These are phyloP conservation scores for Inonotus hispidus DNA, from an alignment of 1,284 basidiomycete genomes.

Conservation along the genomic window DNA sequence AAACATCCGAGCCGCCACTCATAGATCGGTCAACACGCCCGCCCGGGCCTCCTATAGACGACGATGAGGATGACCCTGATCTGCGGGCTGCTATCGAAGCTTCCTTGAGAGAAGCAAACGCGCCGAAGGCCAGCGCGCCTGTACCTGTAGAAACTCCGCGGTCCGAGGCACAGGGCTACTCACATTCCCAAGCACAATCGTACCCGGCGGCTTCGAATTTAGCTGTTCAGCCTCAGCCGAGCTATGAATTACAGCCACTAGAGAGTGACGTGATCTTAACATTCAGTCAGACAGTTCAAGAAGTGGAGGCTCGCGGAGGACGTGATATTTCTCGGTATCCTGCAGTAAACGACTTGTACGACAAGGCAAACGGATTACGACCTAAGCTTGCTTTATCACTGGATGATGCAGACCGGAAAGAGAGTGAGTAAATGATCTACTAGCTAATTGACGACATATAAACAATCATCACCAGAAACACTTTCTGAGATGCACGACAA, in stretches of 20 bases:
- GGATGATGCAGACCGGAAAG: constrained; percentile 85
- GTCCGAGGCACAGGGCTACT: constrained; percentile 35
- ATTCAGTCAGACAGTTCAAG: constrained; percentile 85
- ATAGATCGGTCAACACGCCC: constrained; percentile 51
- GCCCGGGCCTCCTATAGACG: constrained; percentile 29
- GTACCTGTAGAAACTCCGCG: constrained; percentile 50
- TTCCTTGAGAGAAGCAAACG: constrained; percentile 80
- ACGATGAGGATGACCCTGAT: constrained; percentile 87
- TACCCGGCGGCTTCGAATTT: constrained; percentile 36
- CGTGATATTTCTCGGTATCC: constrained; percentile 75
- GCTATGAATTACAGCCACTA: constrained; percentile 71
- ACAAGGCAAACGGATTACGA: constrained; percentile 76
- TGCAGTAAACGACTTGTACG: constrained; percentile 77
- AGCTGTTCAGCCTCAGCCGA: constrained; percentile 50
- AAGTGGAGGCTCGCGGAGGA: constrained; percentile 74
- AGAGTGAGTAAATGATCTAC: constrained; percentile 49
- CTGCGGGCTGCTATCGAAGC: constrained; percentile 94
- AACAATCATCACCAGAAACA: constrained; percentile 48
- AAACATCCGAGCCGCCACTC: constrained; percentile 69
- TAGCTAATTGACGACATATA: not conserved
- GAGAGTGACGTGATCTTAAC: constrained; percentile 84
- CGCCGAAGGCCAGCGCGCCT: constrained; percentile 76
- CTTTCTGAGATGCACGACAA: constrained; percentile 92
- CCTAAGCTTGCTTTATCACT: constrained; percentile 82
- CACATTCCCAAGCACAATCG: constrained; percentile 29